Conservation (phyloP, 352 stramenopile species). For the Globisporangium lucens region DNA sequence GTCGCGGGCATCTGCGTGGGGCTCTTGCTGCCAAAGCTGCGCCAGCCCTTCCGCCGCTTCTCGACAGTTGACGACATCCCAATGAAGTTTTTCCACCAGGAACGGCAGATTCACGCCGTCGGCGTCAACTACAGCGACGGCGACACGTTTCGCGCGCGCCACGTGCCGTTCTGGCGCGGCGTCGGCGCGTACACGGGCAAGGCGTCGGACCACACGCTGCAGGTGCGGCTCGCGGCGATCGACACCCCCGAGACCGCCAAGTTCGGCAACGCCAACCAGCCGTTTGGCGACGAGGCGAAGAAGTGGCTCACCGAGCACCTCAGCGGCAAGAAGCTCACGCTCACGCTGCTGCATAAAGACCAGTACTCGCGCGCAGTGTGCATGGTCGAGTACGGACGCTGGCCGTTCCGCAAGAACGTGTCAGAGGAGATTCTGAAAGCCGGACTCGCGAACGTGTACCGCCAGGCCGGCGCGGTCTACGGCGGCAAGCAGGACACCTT, state of each 20-base stretch:
- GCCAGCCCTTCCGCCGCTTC: conserved; percentile 67
- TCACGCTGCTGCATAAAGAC: conserved; percentile 82
- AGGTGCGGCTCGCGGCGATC: conserved; percentile 81
- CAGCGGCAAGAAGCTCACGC: conserved; percentile 46
- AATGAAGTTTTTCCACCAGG: conserved; percentile 60
- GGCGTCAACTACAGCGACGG: conserved; percentile 71
- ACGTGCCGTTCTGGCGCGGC: conserved; percentile 51
- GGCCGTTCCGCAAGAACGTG: conserved; percentile 76
- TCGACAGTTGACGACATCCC: conserved; percentile 80
- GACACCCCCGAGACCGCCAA: conserved; percentile 86
- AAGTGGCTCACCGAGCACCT: conserved; percentile 55
- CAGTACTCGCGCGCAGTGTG: conserved; percentile 83
- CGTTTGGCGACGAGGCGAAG: conserved; percentile 79
- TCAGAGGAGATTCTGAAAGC: conserved; percentile 81
- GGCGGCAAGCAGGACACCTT: conserved; percentile 67
- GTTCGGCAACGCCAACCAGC: conserved; percentile 73
- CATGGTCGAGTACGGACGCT: conserved; percentile 75
- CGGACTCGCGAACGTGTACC: conserved; percentile 70
- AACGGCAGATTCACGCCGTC: conserved; percentile 46
- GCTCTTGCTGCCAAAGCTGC: conserved; percentile 49
- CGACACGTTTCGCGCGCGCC: conserved; percentile 79
- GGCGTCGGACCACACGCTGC: conserved; percentile 74
- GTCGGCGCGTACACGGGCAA: conserved; percentile 49
- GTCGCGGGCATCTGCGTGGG: conserved; percentile 50
- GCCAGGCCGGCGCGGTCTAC: conserved; percentile 78